phyloP scores from a whole-genome alignment of 352 stramenopile species.

The Saprolegnia diclina region DNA sequence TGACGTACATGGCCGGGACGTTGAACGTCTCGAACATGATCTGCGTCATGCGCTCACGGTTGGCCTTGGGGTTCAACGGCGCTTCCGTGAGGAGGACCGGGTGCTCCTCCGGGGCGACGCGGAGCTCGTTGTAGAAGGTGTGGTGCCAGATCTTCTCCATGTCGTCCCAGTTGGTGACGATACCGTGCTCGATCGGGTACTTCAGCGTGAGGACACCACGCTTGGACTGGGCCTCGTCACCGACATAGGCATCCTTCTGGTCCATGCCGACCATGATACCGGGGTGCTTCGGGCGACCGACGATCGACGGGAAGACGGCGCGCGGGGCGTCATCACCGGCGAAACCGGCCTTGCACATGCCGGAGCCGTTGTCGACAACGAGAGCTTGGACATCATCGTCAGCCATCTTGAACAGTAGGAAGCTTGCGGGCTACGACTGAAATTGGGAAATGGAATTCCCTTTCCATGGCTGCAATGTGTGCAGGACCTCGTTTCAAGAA shows the following conservation, averaged over 20 bases:
- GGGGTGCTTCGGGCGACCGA: constrained; percentile 93
- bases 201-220: constrained; percentile 90
- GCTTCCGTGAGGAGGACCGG: constrained; percentile 93
- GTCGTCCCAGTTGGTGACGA: constrained; percentile 99
- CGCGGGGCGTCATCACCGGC: constrained; percentile 95
- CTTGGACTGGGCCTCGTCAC: constrained; percentile 91
- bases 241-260: constrained; percentile 92
- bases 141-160: constrained; percentile 99
- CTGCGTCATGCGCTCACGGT: constrained; percentile 91
- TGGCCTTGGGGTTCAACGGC: constrained; percentile 90
- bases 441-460: constrained; percentile 24
- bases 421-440: constrained; percentile 15
- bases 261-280: constrained; percentile 98
- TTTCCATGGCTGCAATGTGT: background rate
- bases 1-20: constrained; percentile 91
- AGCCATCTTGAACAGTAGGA: constrained; percentile 37
- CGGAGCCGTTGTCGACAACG: constrained; percentile 96
- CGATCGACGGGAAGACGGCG: constrained; percentile 95
- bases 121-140: constrained; percentile 98
- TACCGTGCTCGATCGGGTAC: constrained; percentile 99
- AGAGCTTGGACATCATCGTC: constrained; percentile 62
- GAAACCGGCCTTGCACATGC: constrained; percentile 99
- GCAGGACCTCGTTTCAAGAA: constrained; percentile 18
- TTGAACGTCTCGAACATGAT: constrained; percentile 98
- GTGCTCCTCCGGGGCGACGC: constrained; percentile 93